These are phyloP conservation scores for Achaetomium macrosporum DNA, from an alignment of 2,329 filamentous ascomycete species.

Conservation along the genomic window DNA sequence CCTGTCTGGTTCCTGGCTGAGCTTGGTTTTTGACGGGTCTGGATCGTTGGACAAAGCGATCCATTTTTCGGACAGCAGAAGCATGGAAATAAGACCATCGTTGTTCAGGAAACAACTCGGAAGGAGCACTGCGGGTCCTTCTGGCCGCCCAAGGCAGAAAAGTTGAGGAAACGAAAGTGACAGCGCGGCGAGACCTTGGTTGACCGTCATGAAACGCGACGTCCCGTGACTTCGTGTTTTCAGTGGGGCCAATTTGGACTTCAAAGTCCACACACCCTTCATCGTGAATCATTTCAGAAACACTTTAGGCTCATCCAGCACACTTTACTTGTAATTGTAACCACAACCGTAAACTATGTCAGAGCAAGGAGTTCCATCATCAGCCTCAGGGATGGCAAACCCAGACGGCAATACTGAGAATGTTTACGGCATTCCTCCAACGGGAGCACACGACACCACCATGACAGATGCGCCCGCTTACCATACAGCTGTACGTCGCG, in stretches of 20 bases:
- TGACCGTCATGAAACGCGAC: constrained; percentile 11
- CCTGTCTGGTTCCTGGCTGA: constrained; percentile 9
- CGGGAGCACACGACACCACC: constrained; percentile 4
- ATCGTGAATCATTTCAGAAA: no score
- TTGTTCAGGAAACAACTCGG: no score
- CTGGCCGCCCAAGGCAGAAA: no score
- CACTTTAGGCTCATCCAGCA: neutral
- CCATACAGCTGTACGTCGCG: constrained; percentile 3
- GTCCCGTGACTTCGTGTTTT: constrained; percentile 22
- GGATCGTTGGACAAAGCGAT: constrained; percentile 26
- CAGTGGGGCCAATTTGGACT: constrained; percentile 6
- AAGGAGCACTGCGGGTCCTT: no score
- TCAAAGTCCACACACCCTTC: neutral
- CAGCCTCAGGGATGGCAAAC: neutral
- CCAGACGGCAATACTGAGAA: neutral
- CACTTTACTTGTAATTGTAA: neutral
- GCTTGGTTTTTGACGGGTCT: constrained; percentile 13
- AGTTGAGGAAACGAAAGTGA: constrained; percentile 1
- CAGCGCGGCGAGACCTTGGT: neutral
- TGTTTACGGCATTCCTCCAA: neutral
- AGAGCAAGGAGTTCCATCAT: neutral
- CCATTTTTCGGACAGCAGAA: constrained; percentile 19
- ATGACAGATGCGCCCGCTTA: constrained; percentile 16
- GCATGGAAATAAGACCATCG: neutral
- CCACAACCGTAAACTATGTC: constrained; percentile 4